phyloP scores from a whole-genome alignment of 768 basidiomycete species.

The Agaricus blazei region DNA sequence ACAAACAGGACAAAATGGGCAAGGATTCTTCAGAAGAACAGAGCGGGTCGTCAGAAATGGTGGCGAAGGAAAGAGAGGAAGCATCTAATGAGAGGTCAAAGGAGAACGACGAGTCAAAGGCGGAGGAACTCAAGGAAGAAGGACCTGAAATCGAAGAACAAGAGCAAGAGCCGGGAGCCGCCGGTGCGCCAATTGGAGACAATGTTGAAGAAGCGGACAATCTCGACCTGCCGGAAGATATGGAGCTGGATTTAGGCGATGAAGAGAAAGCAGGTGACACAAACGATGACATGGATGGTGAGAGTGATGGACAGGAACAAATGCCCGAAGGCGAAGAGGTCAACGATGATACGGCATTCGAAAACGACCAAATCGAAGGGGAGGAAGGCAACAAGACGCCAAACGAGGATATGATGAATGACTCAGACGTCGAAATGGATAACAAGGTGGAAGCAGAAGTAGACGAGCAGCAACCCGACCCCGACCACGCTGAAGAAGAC shows the following conservation, averaged over 20 bases:
- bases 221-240: constrained; percentile 85
- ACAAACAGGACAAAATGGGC: constrained; percentile 51
- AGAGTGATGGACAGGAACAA: constrained; percentile 55
- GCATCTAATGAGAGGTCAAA: constrained; percentile 21
- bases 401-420: constrained; percentile 23
- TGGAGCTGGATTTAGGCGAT: constrained; percentile 54
- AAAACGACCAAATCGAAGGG: constrained; percentile 73
- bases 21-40: constrained; percentile 54
- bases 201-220: constrained; percentile 74
- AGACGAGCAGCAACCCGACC: constrained; percentile 22
- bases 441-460: constrained; percentile 24
- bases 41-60: constrained; percentile 57
- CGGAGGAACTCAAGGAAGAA: constrained; percentile 8
- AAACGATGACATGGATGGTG: constrained; percentile 69
- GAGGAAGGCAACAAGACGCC: constrained; percentile 28
- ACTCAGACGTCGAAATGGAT: constrained; percentile 28
- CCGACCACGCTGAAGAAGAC: constrained; percentile 24
- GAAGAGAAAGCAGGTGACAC: constrained; percentile 16
- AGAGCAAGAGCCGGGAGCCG: constrained; percentile 38
- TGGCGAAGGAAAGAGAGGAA: constrained; percentile 68
- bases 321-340: constrained; percentile 19
- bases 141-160: constrained; percentile 19
- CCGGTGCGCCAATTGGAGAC: constrained; percentile 71
- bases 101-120: constrained; percentile 13
- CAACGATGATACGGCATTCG: constrained; percentile 32